Evolutionary conservation across 1,284 basidiomycete genomes (phyloP), one percentile per base, ranked within the genome.

Genomic region (Xerocomus nothofagi): DNA sequence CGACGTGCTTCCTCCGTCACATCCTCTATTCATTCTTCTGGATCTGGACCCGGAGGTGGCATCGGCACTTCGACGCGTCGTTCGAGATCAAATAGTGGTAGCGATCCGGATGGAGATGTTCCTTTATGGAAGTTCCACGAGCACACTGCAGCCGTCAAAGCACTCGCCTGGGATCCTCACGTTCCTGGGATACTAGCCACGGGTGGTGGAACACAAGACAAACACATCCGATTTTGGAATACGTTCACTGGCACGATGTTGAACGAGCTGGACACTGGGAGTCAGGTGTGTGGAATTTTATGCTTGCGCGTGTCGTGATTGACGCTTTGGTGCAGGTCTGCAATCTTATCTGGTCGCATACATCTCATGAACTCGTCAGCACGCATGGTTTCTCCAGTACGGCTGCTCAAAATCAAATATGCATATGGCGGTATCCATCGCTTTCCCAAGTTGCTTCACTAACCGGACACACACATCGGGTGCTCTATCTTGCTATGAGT

Each of bases 201-300:
- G 3, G 97, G 97, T n/a, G 96, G 97, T 23, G 97, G 96, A 12
- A 99, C 97, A 10, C 93, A 96, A 57, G 93, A 93, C 68, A 98
- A 96, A 74, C 95, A 94, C 66, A 96, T 99, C 49, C 78, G 95
- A 44, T 98, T 98, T 66, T 99, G 96, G 96, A 99, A 99, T 67
- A 92, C 91, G 15, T 74, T 82, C 44, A 94, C 85, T 40, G 97
- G 97, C 31, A 82, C 79, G 15, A 80, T 95, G 79, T 74, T 97
- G 51, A 86, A 80, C 56, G 86, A 93, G 66, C 77, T 93, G 54
- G 93, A 97, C 66, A 97, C 94, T 0, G 94, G 94, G 4, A 92
- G 89, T 56, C 93, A 98, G 78, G 92, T 93, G 57, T 51, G 86
- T 69, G 11, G 10, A 12, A 11, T 23, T 20, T 32, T 44, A 41